Evolutionary conservation across 2,329 filamentous ascomycete genomes (phyloP), one percentile per base, ranked within the genome.

Genomic region (Ophiostoma angusticollis): DNA sequence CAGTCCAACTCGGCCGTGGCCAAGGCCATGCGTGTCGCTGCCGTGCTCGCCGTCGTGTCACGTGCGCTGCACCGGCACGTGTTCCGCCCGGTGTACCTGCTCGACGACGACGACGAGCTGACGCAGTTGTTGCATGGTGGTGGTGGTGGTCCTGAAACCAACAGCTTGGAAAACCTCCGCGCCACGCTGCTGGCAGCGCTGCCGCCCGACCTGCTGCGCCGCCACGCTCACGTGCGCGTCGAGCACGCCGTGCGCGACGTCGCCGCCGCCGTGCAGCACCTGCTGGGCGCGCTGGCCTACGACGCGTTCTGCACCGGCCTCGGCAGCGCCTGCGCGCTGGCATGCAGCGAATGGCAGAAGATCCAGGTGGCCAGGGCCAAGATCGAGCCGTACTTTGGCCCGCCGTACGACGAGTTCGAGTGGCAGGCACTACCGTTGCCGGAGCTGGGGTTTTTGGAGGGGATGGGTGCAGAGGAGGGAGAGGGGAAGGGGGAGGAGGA

Each of bases 351-450:
- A 44, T 58, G 56, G 56, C 51, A 50, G 42, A 48, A 47, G 24
- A 54, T 59, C 36, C 57, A 59, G 44, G 23, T 46, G 4, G 51
- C 56, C 5, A 31, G 44, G 4, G 52, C 54, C 42, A 58, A 58
- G 51, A 54, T 59, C 42, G 57, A 59, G 50, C 54, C 54, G 3
- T 58, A 58, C 44, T 58, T 58, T 39, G 56, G 56, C 3, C 56
- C 55, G 6, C 55, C 55, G 0, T 57, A 53, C 33, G 54, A 58
- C 37, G 52, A 57, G 40, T 58, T 51, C 23, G 56, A 57, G 45
- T 58, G 55, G 56, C 55, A 58, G 46, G 51, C 53, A 4, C 43
- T 58, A 29, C 54, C 56, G 39, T 49, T 58, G 36, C 51, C 53
- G 14, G 54, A 54, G 40, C 52, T 57, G 12, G 28, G 37, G 21